A percentile compares a stretch with the other conserved stretches of the same genome.
Conservation (phyloP, 495 filamentous ascomycete species). For the Letharia columbiana region DNA sequence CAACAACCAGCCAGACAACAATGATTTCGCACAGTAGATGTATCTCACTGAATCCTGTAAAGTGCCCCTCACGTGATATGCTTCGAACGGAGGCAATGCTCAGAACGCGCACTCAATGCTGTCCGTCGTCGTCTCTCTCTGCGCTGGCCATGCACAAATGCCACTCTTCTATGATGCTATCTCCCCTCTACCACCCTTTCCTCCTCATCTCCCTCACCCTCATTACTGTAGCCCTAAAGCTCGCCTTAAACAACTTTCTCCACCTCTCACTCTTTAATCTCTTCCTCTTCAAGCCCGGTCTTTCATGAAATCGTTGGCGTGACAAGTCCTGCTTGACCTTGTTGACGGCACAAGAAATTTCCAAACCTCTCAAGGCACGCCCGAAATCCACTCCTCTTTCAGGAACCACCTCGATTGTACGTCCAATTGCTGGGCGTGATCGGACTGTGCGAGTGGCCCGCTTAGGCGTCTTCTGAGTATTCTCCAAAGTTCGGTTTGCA, state of each 20-base stretch:
- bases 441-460: constrained; percentile 28
- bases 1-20: not conserved
- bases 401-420: constrained; percentile 44
- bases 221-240: constrained; percentile 50
- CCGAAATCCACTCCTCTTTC: constrained; percentile 43
- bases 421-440: constrained; percentile 38
- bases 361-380: constrained; percentile 44
- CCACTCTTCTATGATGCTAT: not conserved
- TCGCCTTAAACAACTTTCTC: constrained; percentile 53
- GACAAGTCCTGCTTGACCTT: constrained; percentile 40
- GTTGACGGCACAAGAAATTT: constrained; percentile 42
- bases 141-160: not conserved
- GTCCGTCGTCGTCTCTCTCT: not conserved
- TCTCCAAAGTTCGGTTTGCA: not conserved
- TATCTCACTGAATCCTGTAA: not conserved
- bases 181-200: constrained; percentile 59
- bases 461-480: not conserved
- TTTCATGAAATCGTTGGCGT: constrained; percentile 59
- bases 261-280: constrained; percentile 58
- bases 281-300: constrained; percentile 66
- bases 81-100: not conserved
- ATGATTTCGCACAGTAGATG: not conserved
- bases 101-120: not conserved
- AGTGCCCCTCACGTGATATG: not conserved
- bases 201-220: constrained; percentile 57